Conservation (phyloP, 176 grass and related monocot species). For the Eleusine indica region DNA sequence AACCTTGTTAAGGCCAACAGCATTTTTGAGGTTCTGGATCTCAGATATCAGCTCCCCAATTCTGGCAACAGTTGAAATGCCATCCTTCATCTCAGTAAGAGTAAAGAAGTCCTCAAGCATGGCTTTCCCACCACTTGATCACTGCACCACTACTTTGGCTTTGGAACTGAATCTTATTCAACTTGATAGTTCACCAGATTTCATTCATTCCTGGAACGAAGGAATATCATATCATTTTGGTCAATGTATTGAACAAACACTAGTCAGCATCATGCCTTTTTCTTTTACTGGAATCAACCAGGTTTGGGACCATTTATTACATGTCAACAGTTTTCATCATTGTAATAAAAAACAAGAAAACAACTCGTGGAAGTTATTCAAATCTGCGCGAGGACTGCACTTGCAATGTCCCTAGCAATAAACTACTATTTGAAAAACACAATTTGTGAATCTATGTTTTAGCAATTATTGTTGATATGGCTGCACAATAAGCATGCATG, state of each 20-base stretch:
- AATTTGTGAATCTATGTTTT: background rate
- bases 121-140: background rate
- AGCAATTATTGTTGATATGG: background rate
- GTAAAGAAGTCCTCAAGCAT: conserved; percentile 79
- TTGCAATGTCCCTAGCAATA: too few relatives aligned
- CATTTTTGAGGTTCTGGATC: conserved; percentile 54
- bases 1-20: conserved; percentile 29
- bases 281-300: too few relatives aligned
- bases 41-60: conserved; percentile 55
- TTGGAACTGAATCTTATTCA: background rate
- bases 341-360: background rate
- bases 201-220: conserved; percentile 37
- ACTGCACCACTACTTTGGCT: background rate
- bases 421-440: background rate
- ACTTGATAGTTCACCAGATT: background rate
- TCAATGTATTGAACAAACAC: background rate
- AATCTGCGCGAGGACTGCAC: background rate
- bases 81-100: conserved; percentile 75
- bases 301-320: background rate
- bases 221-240: background rate
- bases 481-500: background rate
- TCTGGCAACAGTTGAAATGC: conserved; percentile 56
- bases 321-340: background rate
- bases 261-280: too few relatives aligned
- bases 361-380: background rate